A percentile compares a stretch with the other conserved stretches of the same genome.
Conservation (phyloP, 768 basidiomycete species). For the Phylloporus arenicola region DNA sequence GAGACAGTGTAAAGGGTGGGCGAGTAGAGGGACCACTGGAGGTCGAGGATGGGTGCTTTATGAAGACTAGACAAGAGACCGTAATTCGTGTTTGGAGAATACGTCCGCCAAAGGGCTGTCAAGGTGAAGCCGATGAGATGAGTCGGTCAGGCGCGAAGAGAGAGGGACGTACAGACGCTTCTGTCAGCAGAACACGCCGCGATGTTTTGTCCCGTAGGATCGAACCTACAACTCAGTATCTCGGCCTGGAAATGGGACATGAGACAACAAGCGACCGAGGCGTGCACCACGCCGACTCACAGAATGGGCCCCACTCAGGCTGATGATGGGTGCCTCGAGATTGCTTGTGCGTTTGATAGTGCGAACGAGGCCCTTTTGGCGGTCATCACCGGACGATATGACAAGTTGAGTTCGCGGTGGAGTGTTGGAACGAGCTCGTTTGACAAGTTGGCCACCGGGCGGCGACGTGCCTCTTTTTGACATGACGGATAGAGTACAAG, state of each 20-base stretch:
- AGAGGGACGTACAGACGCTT: constrained; percentile 67
- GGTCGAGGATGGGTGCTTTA: constrained; percentile 89
- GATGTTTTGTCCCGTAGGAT: constrained; percentile 89
- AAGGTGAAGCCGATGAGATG: not conserved
- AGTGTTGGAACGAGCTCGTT: constrained; percentile 50
- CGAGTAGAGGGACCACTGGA: constrained; percentile 81
- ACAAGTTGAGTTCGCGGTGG: constrained; percentile 61
- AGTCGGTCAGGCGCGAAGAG: constrained; percentile 1
- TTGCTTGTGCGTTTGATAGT: constrained; percentile 89
- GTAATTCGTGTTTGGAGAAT: constrained; percentile 90
- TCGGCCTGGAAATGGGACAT: constrained; percentile 49
- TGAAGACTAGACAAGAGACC: constrained; percentile 76
- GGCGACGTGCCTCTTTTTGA: constrained; percentile 68
- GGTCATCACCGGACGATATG: constrained; percentile 72
- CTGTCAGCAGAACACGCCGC: constrained; percentile 90
- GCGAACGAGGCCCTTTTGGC: constrained; percentile 74
- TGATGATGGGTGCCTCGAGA: constrained; percentile 91
- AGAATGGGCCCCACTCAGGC: constrained; percentile 79
- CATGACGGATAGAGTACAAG: constrained; percentile 35
- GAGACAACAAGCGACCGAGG: not conserved
- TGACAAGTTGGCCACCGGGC: constrained; percentile 52
- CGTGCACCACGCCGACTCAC: constrained; percentile 40
- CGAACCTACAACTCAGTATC: constrained; percentile 88
- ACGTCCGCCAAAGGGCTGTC: constrained; percentile 85
- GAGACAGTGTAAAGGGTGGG: constrained; percentile 75